Percentiles rank a stretch among this genome's conserved stretches.
These are phyloP conservation scores for Saccharomycopsis javanensis DNA, from an alignment of 805 yeast genomes.

Conservation along the genomic window DNA sequence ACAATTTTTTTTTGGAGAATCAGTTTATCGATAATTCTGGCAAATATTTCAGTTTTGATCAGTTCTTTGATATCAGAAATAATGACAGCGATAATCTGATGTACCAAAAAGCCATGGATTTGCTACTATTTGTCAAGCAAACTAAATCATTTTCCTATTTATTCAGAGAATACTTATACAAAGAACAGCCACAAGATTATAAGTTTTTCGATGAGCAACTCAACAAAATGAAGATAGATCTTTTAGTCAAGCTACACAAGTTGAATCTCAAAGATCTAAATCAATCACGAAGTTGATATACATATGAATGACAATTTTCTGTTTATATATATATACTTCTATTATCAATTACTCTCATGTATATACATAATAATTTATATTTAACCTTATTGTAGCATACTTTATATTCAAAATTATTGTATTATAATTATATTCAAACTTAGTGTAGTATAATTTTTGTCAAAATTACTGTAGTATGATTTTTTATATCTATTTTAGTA, in stretches of 20 bases:
- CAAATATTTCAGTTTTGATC: neutral
- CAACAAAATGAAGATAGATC: neutral
- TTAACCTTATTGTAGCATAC: too few species aligned
- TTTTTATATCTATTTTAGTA: too few species aligned
- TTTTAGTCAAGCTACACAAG: neutral
- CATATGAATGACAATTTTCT: too few species aligned
- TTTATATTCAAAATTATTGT: too few species aligned
- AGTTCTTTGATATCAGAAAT: neutral
- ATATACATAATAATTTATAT: too few species aligned
- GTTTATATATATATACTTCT: too few species aligned
- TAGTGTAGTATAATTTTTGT: too few species aligned
- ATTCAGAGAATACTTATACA: neutral
- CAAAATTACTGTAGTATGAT: too few species aligned
- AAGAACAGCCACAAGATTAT: neutral
- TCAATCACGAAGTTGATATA: neutral
- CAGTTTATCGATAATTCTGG: neutral
- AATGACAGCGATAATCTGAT: neutral
- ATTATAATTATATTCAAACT: too few species aligned
- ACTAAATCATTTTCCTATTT: neutral
- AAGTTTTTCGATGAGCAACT: neutral
- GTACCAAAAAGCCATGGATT: neutral
- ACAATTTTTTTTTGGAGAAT: neutral
- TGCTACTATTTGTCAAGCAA: neutral
- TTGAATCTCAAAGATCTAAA: neutral
- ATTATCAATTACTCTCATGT: too few species aligned